A percentile compares a stretch with the other conserved stretches of the same genome.
Conservation (phyloP, 2,329 filamentous ascomycete genomes). For the Fusarium denticulatum region DNA sequence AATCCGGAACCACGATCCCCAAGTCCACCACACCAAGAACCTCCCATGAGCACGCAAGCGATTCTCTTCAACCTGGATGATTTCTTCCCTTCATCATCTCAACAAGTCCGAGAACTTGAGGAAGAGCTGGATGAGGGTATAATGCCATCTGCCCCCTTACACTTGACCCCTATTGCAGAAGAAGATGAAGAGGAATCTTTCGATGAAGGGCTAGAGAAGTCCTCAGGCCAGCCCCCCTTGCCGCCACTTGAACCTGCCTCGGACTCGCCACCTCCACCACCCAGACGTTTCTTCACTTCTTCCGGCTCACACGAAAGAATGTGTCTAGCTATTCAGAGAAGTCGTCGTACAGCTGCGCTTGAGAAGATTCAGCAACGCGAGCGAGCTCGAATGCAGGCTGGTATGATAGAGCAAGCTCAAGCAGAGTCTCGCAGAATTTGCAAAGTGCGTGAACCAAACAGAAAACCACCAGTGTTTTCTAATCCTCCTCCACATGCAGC, state of each 20-base stretch:
- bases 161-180: slow-evolving; percentile 20
- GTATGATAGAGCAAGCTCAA: slow-evolving; percentile 23
- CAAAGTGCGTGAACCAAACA: background rate
- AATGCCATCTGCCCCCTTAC: background rate
- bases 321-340: slow-evolving; percentile 49
- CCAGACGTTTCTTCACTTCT: slow-evolving; percentile 50
- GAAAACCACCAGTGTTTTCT: background rate
- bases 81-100: slow-evolving; percentile 65
- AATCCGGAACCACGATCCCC: slow-evolving; percentile 23
- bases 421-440: slow-evolving; percentile 6
- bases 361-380: slow-evolving; percentile 45
- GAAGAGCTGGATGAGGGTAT: slow-evolving; percentile 43
- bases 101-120: slow-evolving; percentile 64
- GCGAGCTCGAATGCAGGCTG: slow-evolving; percentile 35
- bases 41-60: slow-evolving; percentile 59
- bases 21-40: slow-evolving; percentile 33
- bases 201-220: slow-evolving; percentile 24
- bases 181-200: slow-evolving; percentile 13
- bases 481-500: background rate
- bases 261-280: slow-evolving; percentile 23
- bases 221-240: slow-evolving; percentile 23
- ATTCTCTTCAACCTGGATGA: slow-evolving; percentile 64
- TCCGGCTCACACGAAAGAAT: slow-evolving; percentile 50
- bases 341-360: slow-evolving; percentile 47
- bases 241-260: slow-evolving; percentile 10